Conservation (phyloP, 495 filamentous ascomycete species). For the Penicillium bialowiezense region DNA sequence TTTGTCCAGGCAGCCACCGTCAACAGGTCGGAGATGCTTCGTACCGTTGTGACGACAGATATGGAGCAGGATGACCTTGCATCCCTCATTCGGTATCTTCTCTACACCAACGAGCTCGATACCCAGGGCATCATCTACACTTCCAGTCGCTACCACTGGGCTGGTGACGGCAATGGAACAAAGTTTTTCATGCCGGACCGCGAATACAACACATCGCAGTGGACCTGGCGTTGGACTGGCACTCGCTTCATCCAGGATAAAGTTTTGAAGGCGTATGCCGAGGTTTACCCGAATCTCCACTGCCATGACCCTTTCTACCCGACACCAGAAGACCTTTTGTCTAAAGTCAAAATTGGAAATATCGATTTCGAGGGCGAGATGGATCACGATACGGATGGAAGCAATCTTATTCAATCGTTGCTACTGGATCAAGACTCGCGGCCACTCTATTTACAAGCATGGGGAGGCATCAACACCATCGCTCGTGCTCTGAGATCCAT, state of each 20-base stretch:
- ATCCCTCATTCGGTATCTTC: conserved; percentile 33
- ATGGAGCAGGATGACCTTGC: conserved; percentile 42
- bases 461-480: conserved; percentile 42
- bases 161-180: conserved; percentile 11
- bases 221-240: conserved; percentile 8
- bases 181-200: neutral
- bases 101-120: conserved; percentile 39
- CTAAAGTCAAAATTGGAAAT: conserved; percentile 11
- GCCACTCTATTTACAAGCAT: conserved; percentile 16
- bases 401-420: conserved; percentile 3
- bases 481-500: conserved; percentile 34
- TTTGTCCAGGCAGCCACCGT: neutral
- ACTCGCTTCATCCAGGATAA: conserved; percentile 11
- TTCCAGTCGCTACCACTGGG: conserved; percentile 11
- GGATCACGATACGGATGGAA: conserved; percentile 7
- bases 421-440: conserved; percentile 9
- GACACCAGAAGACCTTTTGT: conserved; percentile 6
- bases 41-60: conserved; percentile 37
- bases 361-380: conserved; percentile 14
- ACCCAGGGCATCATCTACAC: conserved; percentile 30
- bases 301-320: conserved; percentile 11
- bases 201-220: too few species aligned
- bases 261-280: conserved; percentile 9
- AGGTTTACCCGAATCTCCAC: conserved; percentile 10
- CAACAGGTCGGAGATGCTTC: conserved; percentile 12